Evolutionary conservation across 225 moss, liverwort and hornwort genomes (phyloP).

Genomic region (Anthoceros angustus): DNA sequence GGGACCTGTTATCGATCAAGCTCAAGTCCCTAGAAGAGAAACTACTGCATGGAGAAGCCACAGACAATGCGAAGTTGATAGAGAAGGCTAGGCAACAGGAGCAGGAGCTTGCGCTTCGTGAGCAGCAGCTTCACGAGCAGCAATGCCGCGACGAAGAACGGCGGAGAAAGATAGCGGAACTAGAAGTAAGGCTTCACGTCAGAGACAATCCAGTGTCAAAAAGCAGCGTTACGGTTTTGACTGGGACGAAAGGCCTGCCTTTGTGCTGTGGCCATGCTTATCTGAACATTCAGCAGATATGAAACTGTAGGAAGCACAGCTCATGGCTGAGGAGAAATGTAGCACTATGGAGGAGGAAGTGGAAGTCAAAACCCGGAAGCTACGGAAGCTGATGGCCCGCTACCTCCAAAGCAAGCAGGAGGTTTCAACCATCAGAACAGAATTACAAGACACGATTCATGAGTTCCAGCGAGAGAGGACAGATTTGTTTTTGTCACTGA

Average conservation of each 20-base stretch:
- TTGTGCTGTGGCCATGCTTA: no score
- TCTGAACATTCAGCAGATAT: not conserved
- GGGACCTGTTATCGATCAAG: conserved; percentile 69
- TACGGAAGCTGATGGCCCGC: conserved; percentile 79
- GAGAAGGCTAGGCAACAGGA: conserved; percentile 63
- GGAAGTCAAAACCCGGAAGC: conserved; percentile 72
- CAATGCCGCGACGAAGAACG: conserved; percentile 86
- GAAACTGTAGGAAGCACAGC: conserved; percentile 61
- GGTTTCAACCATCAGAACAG: conserved; percentile 53
- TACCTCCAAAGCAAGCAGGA: conserved; percentile 91
- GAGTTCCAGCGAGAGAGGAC: conserved; percentile 82
- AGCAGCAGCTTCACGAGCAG: conserved; percentile 83
- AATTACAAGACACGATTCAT: conserved; percentile 89
- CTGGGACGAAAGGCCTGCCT: not conserved
- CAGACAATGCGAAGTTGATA: conserved; percentile 55
- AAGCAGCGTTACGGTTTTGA: not conserved
- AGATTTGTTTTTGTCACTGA: conserved; percentile 81
- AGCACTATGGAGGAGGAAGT: conserved; percentile 99
- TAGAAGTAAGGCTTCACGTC: conserved; percentile 34
- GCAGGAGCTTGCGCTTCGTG: conserved; percentile 59
- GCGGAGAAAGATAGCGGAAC: conserved; percentile 72
- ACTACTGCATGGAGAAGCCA: conserved; percentile 80
- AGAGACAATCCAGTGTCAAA: not conserved
- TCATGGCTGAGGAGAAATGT: conserved; percentile 98
- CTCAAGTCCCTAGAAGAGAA: conserved; percentile 88